Base-by-base conservation (phyloP, 2,329 filamentous ascomycete species). In the Chaetomiaceae sp. region DNA sequence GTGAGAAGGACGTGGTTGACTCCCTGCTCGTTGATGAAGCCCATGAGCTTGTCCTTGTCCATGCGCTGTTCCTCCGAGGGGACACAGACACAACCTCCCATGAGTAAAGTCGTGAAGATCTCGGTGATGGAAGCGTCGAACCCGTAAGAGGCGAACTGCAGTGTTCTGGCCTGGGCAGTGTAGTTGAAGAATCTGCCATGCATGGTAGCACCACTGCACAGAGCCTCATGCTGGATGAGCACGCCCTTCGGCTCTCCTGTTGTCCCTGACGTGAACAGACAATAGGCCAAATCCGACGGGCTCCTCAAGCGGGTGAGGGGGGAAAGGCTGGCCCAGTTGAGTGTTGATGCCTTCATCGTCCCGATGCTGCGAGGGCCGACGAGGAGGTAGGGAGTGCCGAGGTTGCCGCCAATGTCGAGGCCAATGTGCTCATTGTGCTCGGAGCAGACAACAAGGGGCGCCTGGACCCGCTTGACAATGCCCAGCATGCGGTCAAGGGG, bases 221-320 rank as follows among this genome's bases (percentile, higher is more conserved):
- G n/a, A 2, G 59, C 45, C n/a, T 31, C 42, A 44, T 60, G 53
- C 11, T 57, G 53, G 22, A 54, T 54, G 37, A 58, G 56, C 27
- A 54, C 55, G 17, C 50, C 55, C 50, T 58, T 80, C 2, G 77
- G 77, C 20, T 65, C 66, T 6, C 77, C 77, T 0, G 77, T 79
- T 20, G 72, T 77, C 15, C 77, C 77, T 5, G 75, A 78, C 17
- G 77, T 80, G 58, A 78, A 80, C 63, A 79, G 73, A 58, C 77
- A 73, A 22, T 65, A 66, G 1, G 47, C 49, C 6, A 53, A n/a
- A 31, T 55, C 42, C 6, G 47, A 42, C 4, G 29, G 55, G 45
- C n/a, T 54, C 25, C 22, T n/a, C 17, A 25, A 5, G n/a, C 23
- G 36, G 11, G 25, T 33, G 5, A 36, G 23, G 11, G 27, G 29